These are phyloP conservation scores for Albizia julibrissin DNA, from an alignment of 306 rosid genomes.

Conservation along the genomic window DNA sequence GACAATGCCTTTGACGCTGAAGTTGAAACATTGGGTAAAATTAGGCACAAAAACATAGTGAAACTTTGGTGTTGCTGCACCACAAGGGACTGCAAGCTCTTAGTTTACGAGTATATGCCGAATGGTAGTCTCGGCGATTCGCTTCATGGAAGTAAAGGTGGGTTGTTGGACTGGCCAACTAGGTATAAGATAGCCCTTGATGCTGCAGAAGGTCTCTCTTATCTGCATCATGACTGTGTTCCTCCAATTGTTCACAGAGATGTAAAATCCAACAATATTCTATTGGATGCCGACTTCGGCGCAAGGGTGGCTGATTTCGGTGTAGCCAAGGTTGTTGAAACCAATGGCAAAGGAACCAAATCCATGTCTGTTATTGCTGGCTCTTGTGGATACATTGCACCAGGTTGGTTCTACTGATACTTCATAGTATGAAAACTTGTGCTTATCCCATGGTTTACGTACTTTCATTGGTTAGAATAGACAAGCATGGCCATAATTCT, in stretches of 20 bases:
- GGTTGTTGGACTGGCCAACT: slow-evolving; percentile 86
- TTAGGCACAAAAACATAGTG: slow-evolving; percentile 94
- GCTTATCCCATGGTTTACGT: not conserved
- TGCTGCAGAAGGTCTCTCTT: slow-evolving; percentile 94
- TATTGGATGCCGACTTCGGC: slow-evolving; percentile 80
- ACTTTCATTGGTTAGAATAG: not conserved
- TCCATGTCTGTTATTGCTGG: slow-evolving; percentile 93
- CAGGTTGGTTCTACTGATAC: slow-evolving; percentile 54
- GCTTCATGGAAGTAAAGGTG: slow-evolving; percentile 81
- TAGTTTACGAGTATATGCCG: slow-evolving; percentile 97
- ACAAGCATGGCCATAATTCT: no score
- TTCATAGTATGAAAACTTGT: not conserved
- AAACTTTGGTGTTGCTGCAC: slow-evolving; percentile 96
- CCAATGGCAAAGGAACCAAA: slow-evolving; percentile 55
- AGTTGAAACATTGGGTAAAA: slow-evolving; percentile 83
- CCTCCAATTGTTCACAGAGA: slow-evolving; percentile 94
- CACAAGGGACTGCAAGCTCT: slow-evolving; percentile 75
- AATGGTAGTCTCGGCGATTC: slow-evolving; percentile 92
- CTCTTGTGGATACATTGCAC: slow-evolving; percentile 96
- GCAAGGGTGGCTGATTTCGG: slow-evolving; percentile 96
- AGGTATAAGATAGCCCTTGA: slow-evolving; percentile 85
- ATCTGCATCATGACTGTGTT: slow-evolving; percentile 93
- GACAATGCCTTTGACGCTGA: slow-evolving; percentile 81
- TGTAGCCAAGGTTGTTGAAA: slow-evolving; percentile 77
- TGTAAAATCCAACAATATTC: slow-evolving; percentile 85